These are phyloP conservation scores for Aspergillus sp. DNA, from an alignment of 2,329 filamentous ascomycete genomes.

Conservation along the genomic window DNA sequence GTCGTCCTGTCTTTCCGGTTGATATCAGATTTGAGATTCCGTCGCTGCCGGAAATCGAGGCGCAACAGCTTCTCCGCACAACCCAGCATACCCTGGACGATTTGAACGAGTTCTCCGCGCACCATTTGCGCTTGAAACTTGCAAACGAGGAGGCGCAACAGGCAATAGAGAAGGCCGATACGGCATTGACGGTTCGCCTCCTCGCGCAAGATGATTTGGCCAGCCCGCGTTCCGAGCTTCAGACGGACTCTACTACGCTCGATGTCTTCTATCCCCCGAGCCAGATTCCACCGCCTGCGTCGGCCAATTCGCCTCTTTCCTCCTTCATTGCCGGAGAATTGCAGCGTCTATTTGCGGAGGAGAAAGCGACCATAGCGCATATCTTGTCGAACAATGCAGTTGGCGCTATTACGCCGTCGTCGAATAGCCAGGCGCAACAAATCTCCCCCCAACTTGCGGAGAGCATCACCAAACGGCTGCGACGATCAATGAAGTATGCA, in stretches of 20 bases:
- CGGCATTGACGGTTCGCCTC: slow-evolving; percentile 73
- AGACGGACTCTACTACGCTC: slow-evolving; percentile 71
- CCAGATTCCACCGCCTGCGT: slow-evolving; percentile 67
- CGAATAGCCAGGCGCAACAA: slow-evolving; percentile 34
- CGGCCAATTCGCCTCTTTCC: slow-evolving; percentile 73
- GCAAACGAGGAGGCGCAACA: slow-evolving; percentile 40
- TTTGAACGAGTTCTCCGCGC: slow-evolving; percentile 81
- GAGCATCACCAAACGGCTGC: slow-evolving; percentile 71
- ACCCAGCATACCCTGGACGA: slow-evolving; percentile 87
- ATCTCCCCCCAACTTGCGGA: slow-evolving; percentile 55
- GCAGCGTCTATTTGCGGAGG: slow-evolving; percentile 79
- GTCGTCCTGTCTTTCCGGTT: slow-evolving; percentile 84
- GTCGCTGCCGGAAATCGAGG: slow-evolving; percentile 67
- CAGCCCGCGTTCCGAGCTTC: slow-evolving; percentile 64
- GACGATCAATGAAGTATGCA: slow-evolving; percentile 85
- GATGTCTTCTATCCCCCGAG: slow-evolving; percentile 77
- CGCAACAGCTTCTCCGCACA: slow-evolving; percentile 73
- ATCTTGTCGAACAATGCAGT: slow-evolving; percentile 62
- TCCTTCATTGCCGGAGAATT: slow-evolving; percentile 79
- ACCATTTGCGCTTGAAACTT: slow-evolving; percentile 76
- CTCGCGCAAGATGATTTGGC: slow-evolving; percentile 55
- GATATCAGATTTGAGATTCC: slow-evolving; percentile 77
- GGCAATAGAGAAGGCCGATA: slow-evolving; percentile 40
- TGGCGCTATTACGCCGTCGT: slow-evolving; percentile 22
- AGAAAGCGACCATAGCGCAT: slow-evolving; percentile 82